A percentile compares a stretch with the other conserved stretches of the same genome.
phyloP scores from a whole-genome alignment of 352 stramenopile genomes.

The Globisporangium echinulatum region DNA sequence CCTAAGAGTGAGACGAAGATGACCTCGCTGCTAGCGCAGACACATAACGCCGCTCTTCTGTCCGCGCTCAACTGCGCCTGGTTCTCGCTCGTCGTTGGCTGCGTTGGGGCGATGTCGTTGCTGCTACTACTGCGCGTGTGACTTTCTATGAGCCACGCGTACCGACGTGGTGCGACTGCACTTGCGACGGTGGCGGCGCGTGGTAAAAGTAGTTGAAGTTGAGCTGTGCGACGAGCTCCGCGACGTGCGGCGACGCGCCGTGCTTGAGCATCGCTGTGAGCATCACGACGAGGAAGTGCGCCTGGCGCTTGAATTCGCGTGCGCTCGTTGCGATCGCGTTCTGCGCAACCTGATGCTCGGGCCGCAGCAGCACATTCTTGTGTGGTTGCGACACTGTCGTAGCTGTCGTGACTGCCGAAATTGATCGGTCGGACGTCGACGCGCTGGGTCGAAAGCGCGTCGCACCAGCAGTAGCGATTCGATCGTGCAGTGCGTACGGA shows the following conservation, averaged over 20 bases:
- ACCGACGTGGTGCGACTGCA: neutral
- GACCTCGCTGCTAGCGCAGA: too few species aligned
- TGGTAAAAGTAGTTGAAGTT: constrained; percentile 80
- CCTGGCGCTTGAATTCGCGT: constrained; percentile 54
- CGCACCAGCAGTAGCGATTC: neutral
- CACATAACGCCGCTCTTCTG: too few species aligned
- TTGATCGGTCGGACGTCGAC: neutral
- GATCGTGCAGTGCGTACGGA: too few species aligned
- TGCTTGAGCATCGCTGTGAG: constrained; percentile 70
- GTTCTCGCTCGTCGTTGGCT: neutral
- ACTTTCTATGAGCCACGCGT: too few species aligned
- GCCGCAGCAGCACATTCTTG: constrained; percentile 1
- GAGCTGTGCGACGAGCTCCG: constrained; percentile 57
- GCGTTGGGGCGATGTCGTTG: neutral
- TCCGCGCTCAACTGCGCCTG: neutral
- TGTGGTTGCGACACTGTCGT: neutral
- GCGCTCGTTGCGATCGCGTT: constrained; percentile 34
- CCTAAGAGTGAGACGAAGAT: too few species aligned
- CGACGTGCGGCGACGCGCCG: constrained; percentile 58
- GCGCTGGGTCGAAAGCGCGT: too few species aligned
- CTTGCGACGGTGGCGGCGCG: constrained; percentile 18
- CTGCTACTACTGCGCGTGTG: neutral
- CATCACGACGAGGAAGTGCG: constrained; percentile 66
- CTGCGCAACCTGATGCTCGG: constrained; percentile 14
- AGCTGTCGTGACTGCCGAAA: neutral